Conservation (phyloP, 176 grass and related monocot species). For the Bromus sterilis region DNA sequence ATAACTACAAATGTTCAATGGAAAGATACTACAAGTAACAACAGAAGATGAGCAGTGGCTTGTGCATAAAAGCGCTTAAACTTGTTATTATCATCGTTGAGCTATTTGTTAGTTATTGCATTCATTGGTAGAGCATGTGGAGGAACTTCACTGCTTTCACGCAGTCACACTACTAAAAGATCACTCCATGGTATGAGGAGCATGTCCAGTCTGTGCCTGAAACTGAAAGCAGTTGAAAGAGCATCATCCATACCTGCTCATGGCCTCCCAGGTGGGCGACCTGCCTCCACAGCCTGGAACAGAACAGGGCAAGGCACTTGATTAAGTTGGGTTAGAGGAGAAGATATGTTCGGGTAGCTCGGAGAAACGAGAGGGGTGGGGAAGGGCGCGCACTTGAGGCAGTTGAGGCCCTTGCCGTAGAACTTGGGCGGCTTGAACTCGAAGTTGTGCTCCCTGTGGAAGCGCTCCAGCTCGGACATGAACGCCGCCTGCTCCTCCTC, state of each 20-base stretch:
- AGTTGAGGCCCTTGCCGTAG: constrained; percentile 96
- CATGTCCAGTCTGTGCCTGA: neutral
- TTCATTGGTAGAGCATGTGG: neutral
- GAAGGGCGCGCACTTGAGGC: constrained; percentile 69
- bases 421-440: constrained; percentile 99
- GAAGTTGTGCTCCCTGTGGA: constrained; percentile 65
- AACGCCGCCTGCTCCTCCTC: constrained; percentile 92
- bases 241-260: constrained; percentile 61
- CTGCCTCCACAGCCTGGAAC: constrained; percentile 97
- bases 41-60: neutral
- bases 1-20: neutral
- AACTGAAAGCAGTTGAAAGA: no score
- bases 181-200: neutral
- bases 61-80: neutral
- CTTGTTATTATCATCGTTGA: neutral
- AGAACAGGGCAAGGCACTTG: constrained; percentile 8
- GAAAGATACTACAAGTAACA: neutral
- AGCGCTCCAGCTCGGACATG: constrained; percentile 88
- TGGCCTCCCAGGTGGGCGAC: constrained; percentile 91
- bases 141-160: neutral
- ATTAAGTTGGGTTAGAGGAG: constrained; percentile 2
- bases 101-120: constrained; percentile 6
- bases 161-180: neutral
- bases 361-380: neutral
- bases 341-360: neutral